These are phyloP conservation scores for Dictyostelium discoideum DNA, from an alignment of 78 protist species.

Conservation along the genomic window DNA sequence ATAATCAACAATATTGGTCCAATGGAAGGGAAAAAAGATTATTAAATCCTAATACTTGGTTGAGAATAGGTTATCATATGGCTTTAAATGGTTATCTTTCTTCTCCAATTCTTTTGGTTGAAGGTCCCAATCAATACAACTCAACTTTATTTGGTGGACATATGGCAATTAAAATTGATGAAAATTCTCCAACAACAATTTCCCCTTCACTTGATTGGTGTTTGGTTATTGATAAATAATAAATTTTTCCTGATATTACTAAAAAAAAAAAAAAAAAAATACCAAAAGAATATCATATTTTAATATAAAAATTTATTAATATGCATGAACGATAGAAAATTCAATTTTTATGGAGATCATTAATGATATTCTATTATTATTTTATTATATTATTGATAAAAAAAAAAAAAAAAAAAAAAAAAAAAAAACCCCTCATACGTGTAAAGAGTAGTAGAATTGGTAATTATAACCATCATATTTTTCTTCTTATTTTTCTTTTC, in stretches of 20 bases:
- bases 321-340: too few relatives aligned
- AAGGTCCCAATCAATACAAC: neutral
- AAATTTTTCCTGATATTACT: neutral
- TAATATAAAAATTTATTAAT: too few relatives aligned
- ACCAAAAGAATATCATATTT: too few relatives aligned
- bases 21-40: neutral
- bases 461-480: too few relatives aligned
- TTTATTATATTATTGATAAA: too few relatives aligned
- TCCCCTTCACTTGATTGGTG: neutral
- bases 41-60: neutral
- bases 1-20: neutral
- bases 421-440: too few relatives aligned
- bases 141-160: neutral
- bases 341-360: too few relatives aligned
- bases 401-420: too few relatives aligned
- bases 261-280: too few relatives aligned
- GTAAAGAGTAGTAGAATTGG: too few relatives aligned
- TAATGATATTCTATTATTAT: too few relatives aligned
- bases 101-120: neutral
- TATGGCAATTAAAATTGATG: neutral
- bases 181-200: neutral
- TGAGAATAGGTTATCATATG: neutral
- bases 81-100: neutral
- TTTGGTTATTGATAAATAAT: neutral
- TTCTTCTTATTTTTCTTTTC: too few relatives aligned